Conservation (phyloP, 106 monocot genomes). For the Dendrobium huoshanense region DNA sequence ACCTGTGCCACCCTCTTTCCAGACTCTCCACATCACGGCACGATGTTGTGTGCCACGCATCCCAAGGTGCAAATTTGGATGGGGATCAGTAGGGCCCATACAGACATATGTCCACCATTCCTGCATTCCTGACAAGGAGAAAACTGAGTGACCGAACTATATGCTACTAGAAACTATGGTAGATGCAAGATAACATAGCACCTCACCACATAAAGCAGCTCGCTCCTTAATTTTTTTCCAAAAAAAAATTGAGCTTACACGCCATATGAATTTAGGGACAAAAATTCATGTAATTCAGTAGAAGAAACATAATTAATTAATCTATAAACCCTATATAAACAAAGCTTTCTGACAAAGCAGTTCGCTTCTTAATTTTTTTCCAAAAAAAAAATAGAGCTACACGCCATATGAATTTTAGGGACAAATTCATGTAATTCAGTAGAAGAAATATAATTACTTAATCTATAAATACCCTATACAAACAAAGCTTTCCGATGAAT, state of each 20-base stretch:
- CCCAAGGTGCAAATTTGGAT: conserved; percentile 96
- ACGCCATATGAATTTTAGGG: not conserved
- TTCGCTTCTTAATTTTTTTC: not conserved
- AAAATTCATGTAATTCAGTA: not conserved
- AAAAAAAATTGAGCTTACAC: not conserved
- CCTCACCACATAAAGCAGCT: not conserved
- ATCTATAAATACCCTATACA: not conserved
- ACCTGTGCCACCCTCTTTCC: conserved; percentile 98
- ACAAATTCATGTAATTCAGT: not conserved
- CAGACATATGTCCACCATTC: conserved; percentile 99
- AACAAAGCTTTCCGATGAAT: too few relatives aligned
- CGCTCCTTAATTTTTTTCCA: not conserved
- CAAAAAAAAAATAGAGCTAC: not conserved
- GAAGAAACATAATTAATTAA: not conserved
- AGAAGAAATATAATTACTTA: not conserved
- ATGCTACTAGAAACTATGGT: not conserved
- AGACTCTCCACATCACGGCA: conserved; percentile 98
- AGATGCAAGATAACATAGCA: not conserved
- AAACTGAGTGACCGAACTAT: not conserved
- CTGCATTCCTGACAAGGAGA: conserved; percentile 25
- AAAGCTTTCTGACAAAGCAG: not conserved
- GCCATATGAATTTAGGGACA: not conserved
- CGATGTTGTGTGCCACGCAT: conserved; percentile 99
- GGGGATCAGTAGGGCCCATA: conserved; percentile 95
- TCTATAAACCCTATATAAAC: too few relatives aligned